Base-by-base conservation (phyloP, 2,329 filamentous ascomycete species). In the Exophiala dermatitidis region DNA sequence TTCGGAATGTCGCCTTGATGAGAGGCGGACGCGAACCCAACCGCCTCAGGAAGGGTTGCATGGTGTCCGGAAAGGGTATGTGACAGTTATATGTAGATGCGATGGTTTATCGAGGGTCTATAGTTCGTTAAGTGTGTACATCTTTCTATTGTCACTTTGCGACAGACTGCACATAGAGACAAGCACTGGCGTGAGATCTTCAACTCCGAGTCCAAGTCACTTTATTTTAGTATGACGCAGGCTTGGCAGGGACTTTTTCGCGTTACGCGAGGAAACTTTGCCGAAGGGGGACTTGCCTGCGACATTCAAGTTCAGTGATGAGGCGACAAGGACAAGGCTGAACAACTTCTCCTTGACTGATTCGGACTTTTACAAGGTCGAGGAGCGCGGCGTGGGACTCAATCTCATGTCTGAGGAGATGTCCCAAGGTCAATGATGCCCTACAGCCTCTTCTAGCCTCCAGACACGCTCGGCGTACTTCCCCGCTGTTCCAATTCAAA, bases 11-110 rank as follows among this genome's bases (percentile, higher is more conserved):
- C 10, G 41, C 40, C 5, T 42, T 28, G 4, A 31, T 28, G 4
- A 31, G 28, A 10, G 37, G n/a, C 19, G 29, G 41, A n/a, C 31
- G 49, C 37, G 43, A 3, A 1, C 26, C 29, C 4, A 48, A 38
- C 46, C 48, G 50, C 7, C 30, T 43, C 10, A 32, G 37, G 10
- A 54, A 36, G 36, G 46, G 47, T 48, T 46, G 53, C 57, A 59
- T 59, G 28, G 26, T 38, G 42, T 40, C 28, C 38, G 28, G 36
- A 8, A 12, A 5, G 10, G 4, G 12, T 12, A 9, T 41, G 38
- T 41, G 19, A 41, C 12, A 41, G 12, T 5, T 38, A 6, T 19
- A 9, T 41, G 19, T 28, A 28, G 7, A 5, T 41, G 38, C 38
- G 38, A 41, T 38, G 36, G 19, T 5, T 19, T 19, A 19, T 19